Percentiles rank a stretch among this genome's conserved stretches.
Conservation (phyloP, 305 asterid species). For the Plantago lanceolata region DNA sequence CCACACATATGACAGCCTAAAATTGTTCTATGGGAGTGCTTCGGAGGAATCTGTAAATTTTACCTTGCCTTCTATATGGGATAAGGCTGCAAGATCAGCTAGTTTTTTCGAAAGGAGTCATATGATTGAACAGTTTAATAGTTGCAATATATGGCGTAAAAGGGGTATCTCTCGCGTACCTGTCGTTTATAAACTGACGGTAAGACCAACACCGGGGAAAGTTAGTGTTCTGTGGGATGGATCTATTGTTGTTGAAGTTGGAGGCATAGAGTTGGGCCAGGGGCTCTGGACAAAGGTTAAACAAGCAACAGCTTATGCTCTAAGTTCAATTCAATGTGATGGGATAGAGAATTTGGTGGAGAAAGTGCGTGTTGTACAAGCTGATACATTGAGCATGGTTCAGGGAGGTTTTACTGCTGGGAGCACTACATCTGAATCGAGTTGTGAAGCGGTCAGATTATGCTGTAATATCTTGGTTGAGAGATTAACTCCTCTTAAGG, state of each 20-base stretch:
- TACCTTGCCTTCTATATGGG: constrained; percentile 52
- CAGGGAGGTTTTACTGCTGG: constrained; percentile 68
- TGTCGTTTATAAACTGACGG: constrained; percentile 31
- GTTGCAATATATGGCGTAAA: constrained; percentile 37
- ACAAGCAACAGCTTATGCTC: constrained; percentile 52
- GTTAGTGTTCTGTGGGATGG: constrained; percentile 63
- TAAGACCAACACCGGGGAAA: constrained; percentile 50
- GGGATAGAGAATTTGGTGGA: constrained; percentile 44
- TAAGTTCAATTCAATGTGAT: constrained; percentile 43
- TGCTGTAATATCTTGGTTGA: constrained; percentile 59
- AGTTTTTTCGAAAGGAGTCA: constrained; percentile 30
- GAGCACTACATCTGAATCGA: constrained; percentile 68
- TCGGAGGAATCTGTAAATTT: constrained; percentile 41
- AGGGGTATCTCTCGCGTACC: constrained; percentile 66
- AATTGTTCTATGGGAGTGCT: constrained; percentile 31
- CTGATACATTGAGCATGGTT: constrained; percentile 56
- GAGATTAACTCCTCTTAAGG: constrained; percentile 41
- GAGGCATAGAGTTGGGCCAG: constrained; percentile 66
- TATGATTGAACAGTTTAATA: constrained; percentile 35
- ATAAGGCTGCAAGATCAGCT: constrained; percentile 41
- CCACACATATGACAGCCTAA: constrained; percentile 49
- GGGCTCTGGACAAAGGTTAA: constrained; percentile 74
- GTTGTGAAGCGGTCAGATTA: constrained; percentile 58
- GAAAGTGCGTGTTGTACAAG: constrained; percentile 53
- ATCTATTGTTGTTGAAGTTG: constrained; percentile 59